These are phyloP conservation scores for Apiospora koreana DNA, from an alignment of 2,329 filamentous ascomycete genomes.

Conservation along the genomic window DNA sequence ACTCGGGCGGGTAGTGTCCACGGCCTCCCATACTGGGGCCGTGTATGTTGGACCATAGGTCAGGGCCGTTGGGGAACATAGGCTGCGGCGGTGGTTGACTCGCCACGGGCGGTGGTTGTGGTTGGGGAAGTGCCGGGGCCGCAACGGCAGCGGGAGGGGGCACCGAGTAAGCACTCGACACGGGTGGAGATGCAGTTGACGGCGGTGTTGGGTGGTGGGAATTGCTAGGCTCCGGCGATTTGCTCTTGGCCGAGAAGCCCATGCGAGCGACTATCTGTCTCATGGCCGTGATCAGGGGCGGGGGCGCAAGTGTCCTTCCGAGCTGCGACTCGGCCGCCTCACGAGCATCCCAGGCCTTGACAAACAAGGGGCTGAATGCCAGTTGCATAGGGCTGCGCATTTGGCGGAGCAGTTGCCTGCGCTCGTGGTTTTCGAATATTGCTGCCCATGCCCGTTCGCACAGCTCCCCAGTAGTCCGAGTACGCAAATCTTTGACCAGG, in stretches of 20 bases:
- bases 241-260: conserved; percentile 35
- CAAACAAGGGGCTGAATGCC: conserved; percentile 57
- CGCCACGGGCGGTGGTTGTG: conserved; percentile 25
- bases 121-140: conserved; percentile 19
- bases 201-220: conserved; percentile 4
- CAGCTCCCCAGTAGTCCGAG: conserved; percentile 52
- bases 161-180: neutral
- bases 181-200: neutral
- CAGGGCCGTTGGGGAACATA: neutral
- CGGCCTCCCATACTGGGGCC: conserved; percentile 24
- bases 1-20: conserved; percentile 30
- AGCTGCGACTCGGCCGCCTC: conserved; percentile 47
- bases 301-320: conserved; percentile 44
- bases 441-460: conserved; percentile 61
- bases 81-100: conserved; percentile 9
- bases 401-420: conserved; percentile 49
- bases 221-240: conserved; percentile 23
- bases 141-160: neutral
- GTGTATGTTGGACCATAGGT: conserved; percentile 26
- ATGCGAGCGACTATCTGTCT: conserved; percentile 39
- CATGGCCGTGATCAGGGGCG: conserved; percentile 49
- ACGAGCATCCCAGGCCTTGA: conserved; percentile 64
- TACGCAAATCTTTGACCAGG: conserved; percentile 56
- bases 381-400: conserved; percentile 58
- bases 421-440: conserved; percentile 56